Base-by-base conservation (phyloP, 2,329 filamentous ascomycete species). In the Sarocladium kiliense region DNA sequence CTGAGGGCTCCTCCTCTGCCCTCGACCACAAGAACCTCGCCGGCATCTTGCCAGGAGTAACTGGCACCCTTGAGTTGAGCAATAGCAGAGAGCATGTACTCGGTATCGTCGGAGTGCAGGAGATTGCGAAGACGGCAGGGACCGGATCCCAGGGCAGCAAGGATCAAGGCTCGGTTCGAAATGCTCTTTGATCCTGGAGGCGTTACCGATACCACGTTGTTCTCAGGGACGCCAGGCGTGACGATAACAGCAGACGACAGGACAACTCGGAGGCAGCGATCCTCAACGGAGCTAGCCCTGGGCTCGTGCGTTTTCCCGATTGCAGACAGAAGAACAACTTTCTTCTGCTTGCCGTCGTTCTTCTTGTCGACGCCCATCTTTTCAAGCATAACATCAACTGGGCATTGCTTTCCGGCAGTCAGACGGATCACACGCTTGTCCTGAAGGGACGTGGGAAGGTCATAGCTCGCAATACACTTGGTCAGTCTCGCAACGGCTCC, bases 301-400 rank as follows among this genome's bases (percentile, higher is more conserved):
- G 85, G 87, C 73, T 99, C 94, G 65, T 93, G 74, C 1, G 91
- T 95, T 64, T 87, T 84, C 56, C 94, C 94, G 66, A 99, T 96
- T 12, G 88, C 88, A 1, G 91, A 92, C 11, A 99, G 78, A 7
- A 99, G 81, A 6, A 97, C 93, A 59, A 99, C 88, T 74, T 96
- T 97, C 79, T 99, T 99, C 71, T 93, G 91, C 57, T 83, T 83
- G 2, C 94, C 94, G 44, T 96, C 89, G 61, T 99, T 99, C 78
- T 99, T 99, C 81, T 99, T 99, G 74, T 99, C 94, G 9, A 99
- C 88, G 0, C 88, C 91, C 94, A 99, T 99, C 68, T 96, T 96
- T 61, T 87, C 81, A 56, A 99, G 79, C 53, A 99, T 73, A 34
- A 88, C 81, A 62, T 97, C 89, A 2, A 97, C 89, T 0, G 89